Evolutionary conservation across 2,329 filamentous ascomycete species (phyloP), one percentile per base, ranked within the genome.

Genomic region (Cordyceps cateniannulata): DNA sequence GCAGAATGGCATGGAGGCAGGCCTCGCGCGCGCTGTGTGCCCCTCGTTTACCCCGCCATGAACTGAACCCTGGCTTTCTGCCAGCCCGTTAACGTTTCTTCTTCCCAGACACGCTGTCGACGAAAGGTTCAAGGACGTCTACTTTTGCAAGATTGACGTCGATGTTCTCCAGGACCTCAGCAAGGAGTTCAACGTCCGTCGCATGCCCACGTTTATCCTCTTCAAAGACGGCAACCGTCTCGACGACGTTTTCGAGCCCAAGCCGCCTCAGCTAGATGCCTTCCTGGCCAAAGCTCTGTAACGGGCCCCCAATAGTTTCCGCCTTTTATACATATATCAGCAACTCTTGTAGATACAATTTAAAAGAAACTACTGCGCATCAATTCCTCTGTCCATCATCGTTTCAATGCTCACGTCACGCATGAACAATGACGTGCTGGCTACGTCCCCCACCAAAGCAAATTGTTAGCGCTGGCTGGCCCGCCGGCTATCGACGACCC

Each of bases 121-220:
- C 59, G 85, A 83, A 78, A 73, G 75, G 60, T 85, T 82, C 79
- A 73, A 83, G 65, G 71, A 83, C 65, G 72, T 87, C 66, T 81
- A 83, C 75, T 96, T 96, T 79, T 86, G 84, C 82, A 93, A 96
- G 83, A 79, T 96, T 71, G 90, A 96, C 75, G 90, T 96, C 69
- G 91, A 96, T 75, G 81, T 90, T 64, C 79, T 91, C 49, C 79
- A 85, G 67, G 85, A 88, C 1, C 82, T 95, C 50, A 86, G 89
- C 49, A 82, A 87, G 70, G 85, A 93, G 70, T 84, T 92, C 66
- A 84, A 83, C 66, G 84, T 96, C 74, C 85, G 88, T 69, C 90
- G 91, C 73, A 96, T 96, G 91, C 91, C 91, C 62, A 95, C 90
- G 35, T 96, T 96, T 78, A 69, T 88, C 60, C 75, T 93, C 69